Evolutionary conservation across 495 filamentous ascomycete species (phyloP).

Genomic region (Lichina pygmaea): DNA sequence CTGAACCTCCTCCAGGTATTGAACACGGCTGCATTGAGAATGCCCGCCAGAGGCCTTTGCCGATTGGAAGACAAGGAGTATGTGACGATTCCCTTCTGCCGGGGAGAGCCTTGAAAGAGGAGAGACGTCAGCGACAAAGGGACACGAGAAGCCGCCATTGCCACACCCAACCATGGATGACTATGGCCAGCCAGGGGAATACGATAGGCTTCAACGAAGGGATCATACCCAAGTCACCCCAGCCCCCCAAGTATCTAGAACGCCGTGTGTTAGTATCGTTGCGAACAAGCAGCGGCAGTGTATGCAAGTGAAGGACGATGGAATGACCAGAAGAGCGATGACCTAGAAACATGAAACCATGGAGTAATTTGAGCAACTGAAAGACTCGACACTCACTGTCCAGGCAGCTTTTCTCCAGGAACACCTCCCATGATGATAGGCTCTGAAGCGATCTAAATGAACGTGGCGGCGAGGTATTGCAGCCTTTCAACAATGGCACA

Average conservation of each 20-base stretch:
- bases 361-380: too few species aligned
- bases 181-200: too few species aligned
- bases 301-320: too few species aligned
- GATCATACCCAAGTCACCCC: conserved; percentile 64
- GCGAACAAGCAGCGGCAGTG: too few species aligned
- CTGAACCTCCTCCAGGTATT: conserved; percentile 32
- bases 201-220: neutral
- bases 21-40: conserved; percentile 34
- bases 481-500: too few species aligned
- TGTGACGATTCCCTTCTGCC: conserved; percentile 34
- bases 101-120: conserved; percentile 14
- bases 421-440: conserved; percentile 11
- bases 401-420: conserved; percentile 12
- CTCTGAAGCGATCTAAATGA: conserved; percentile 3
- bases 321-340: too few species aligned
- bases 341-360: too few species aligned
- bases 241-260: conserved; percentile 52
- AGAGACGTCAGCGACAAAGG: neutral
- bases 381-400: conserved; percentile 8
- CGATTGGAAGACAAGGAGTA: conserved; percentile 37
- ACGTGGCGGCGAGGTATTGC: neutral
- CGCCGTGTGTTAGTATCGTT: too few species aligned
- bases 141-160: neutral
- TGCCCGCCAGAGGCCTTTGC: conserved; percentile 35
- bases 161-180: too few species aligned